Percentiles rank a stretch among this genome's conserved stretches.
Evolutionary conservation across 139 green algal species (phyloP).

Genomic region (Picochlorum sp.): DNA sequence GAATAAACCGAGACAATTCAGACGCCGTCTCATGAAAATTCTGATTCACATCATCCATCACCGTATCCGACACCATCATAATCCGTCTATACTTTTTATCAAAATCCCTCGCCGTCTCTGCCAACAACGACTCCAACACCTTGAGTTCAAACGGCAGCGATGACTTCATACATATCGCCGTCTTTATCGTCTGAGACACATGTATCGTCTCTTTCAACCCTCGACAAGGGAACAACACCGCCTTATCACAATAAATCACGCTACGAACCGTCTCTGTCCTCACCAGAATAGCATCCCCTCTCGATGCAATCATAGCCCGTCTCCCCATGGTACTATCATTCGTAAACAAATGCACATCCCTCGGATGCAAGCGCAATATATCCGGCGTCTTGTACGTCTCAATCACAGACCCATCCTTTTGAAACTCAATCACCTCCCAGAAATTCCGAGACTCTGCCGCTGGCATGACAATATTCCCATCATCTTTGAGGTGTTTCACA

Average conservation of each 20-base stretch:
- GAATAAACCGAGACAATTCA: conserved; percentile 42
- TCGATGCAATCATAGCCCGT: conserved; percentile 19
- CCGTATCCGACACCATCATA: conserved; percentile 32
- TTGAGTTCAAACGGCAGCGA: conserved; percentile 43
- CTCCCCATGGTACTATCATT: conserved; percentile 9
- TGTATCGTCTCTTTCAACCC: conserved; percentile 28
- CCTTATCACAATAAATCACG: conserved; percentile 32
- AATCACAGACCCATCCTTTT: conserved; percentile 19
- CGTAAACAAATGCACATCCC: conserved; percentile 41
- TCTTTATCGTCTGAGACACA: conserved; percentile 28
- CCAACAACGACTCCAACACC: conserved; percentile 42
- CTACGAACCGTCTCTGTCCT: conserved; percentile 26
- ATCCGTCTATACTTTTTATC: conserved; percentile 29
- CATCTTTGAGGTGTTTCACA: conserved; percentile 28
- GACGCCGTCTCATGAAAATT: conserved; percentile 17
- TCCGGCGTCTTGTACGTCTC: conserved; percentile 41
- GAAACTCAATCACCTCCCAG: conserved; percentile 42
- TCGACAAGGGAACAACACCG: conserved; percentile 35
- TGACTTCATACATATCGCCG: conserved; percentile 13
- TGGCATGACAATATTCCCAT: conserved; percentile 13
- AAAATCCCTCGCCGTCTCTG: conserved; percentile 33
- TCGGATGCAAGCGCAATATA: conserved; percentile 25
- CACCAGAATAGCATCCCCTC: conserved; percentile 31
- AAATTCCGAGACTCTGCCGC: conserved; percentile 11
- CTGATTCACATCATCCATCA: conserved; percentile 35